A percentile compares a stretch with the other conserved stretches of the same genome.
Evolutionary conservation across 805 yeast species (phyloP).

Genomic region (Starmerella bacillaris): DNA sequence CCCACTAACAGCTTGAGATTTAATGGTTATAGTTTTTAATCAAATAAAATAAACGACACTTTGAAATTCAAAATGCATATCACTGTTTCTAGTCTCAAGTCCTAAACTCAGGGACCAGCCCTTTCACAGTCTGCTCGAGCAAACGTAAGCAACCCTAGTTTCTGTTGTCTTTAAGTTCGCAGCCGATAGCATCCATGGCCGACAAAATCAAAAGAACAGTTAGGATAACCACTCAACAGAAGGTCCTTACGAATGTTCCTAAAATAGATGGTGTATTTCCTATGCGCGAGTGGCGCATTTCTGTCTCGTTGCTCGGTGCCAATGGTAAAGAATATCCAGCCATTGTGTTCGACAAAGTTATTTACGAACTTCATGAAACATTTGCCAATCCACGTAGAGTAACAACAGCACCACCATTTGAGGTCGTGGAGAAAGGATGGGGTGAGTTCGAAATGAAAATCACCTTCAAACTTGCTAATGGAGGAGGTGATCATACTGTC

Average conservation of each 20-base stretch:
- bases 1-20: no score
- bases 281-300: slow-evolving; percentile 82
- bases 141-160: no score
- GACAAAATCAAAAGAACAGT: slow-evolving; percentile 59
- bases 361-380: slow-evolving; percentile 87
- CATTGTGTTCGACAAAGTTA: slow-evolving; percentile 72
- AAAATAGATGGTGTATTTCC: slow-evolving; percentile 84
- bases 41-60: no score
- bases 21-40: no score
- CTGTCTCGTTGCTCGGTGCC: slow-evolving; percentile 54
- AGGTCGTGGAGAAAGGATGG: slow-evolving; percentile 89
- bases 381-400: slow-evolving; percentile 76
- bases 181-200: slow-evolving; percentile 7
- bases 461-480: slow-evolving; percentile 57
- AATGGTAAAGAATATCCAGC: slow-evolving; percentile 77
- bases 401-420: slow-evolving; percentile 67
- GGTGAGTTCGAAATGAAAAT: slow-evolving; percentile 90
- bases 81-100: no score
- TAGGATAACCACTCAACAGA: slow-evolving; percentile 73
- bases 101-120: no score
- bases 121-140: no score
- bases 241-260: slow-evolving; percentile 59
- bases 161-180: no score
- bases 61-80: no score
- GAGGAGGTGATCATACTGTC: slow-evolving; percentile 72